phyloP scores from a whole-genome alignment of 306 rosid species.

The Fragaria ananassa region DNA sequence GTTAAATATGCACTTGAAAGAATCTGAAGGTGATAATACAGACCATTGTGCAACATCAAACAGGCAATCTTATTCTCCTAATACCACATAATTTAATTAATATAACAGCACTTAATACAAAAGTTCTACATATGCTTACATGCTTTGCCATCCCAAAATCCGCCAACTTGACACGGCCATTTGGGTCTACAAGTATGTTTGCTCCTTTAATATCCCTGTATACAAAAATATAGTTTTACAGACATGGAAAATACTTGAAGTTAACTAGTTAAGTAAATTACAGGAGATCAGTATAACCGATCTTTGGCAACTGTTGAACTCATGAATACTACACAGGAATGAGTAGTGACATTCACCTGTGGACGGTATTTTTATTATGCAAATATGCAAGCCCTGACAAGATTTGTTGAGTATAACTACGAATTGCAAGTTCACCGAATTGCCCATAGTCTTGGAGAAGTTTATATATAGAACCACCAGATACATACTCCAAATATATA shows the following conservation, averaged over 20 bases:
- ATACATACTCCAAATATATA: conserved; percentile 93
- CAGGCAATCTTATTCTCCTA: conserved; percentile 2
- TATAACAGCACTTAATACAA: conserved; percentile 22
- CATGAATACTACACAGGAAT: conserved; percentile 22
- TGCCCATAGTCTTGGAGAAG: conserved; percentile 92
- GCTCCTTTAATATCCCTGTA: conserved; percentile 98
- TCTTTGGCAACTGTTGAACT: conserved; percentile 7
- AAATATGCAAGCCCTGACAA: conserved; percentile 95
- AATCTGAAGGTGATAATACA: conserved; percentile 9
- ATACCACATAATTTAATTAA: background rate
- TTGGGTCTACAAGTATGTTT: conserved; percentile 94
- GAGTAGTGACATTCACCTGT: conserved; percentile 57
- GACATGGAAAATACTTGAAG: conserved; percentile 17
- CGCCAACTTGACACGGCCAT: conserved; percentile 89
- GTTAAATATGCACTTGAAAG: background rate
- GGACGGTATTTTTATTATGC: conserved; percentile 87
- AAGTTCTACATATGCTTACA: conserved; percentile 51
- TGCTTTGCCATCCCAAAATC: conserved; percentile 99
- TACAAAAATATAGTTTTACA: conserved; percentile 23
- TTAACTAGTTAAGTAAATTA: background rate
- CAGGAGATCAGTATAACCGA: conserved; percentile 4
- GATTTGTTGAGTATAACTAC: conserved; percentile 90
- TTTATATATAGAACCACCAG: conserved; percentile 96
- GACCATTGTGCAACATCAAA: conserved; percentile 17
- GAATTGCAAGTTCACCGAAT: conserved; percentile 82